These are phyloP conservation scores for Circinella umbellata DNA, from an alignment of 371 early-diverging fungal species.

Conservation along the genomic window DNA sequence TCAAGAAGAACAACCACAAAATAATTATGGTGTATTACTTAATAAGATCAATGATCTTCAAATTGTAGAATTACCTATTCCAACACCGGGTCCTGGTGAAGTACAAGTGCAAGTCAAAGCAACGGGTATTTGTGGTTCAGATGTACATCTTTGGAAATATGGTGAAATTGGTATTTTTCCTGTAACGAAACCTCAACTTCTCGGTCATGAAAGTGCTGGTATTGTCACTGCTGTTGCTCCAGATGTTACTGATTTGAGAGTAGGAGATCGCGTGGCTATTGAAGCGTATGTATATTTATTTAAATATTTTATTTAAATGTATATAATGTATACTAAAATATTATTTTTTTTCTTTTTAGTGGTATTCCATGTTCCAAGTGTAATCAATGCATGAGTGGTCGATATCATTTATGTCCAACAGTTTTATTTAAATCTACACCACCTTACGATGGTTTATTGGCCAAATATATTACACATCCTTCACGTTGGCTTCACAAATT, in stretches of 20 bases:
- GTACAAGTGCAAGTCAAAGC: conserved; percentile 52
- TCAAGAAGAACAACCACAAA: conserved; percentile 1
- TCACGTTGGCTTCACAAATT: conserved; percentile 53
- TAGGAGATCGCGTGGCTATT: conserved; percentile 41
- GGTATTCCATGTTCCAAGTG: conserved; percentile 53
- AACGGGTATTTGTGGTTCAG: conserved; percentile 53
- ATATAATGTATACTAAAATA: neutral
- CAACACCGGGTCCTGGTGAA: conserved; percentile 35
- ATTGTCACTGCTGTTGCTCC: conserved; percentile 46
- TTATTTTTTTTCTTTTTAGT: conserved; percentile 23
- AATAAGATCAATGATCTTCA: conserved; percentile 47
- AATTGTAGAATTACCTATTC: conserved; percentile 48
- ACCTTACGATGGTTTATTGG: conserved; percentile 46
- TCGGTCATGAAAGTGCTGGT: conserved; percentile 58
- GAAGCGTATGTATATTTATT: conserved; percentile 46
- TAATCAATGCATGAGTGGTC: conserved; percentile 50
- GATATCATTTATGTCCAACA: conserved; percentile 51
- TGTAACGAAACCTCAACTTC: conserved; percentile 37
- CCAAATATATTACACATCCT: conserved; percentile 52
- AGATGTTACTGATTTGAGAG: conserved; percentile 28
- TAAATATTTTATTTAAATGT: neutral
- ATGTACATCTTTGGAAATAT: conserved; percentile 50
- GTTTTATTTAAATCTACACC: conserved; percentile 55
- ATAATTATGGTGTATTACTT: conserved; percentile 42
- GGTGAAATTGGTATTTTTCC: conserved; percentile 55